Conservation (phyloP, 768 basidiomycete genomes). For the Coprinopsis marcescibilis region DNA sequence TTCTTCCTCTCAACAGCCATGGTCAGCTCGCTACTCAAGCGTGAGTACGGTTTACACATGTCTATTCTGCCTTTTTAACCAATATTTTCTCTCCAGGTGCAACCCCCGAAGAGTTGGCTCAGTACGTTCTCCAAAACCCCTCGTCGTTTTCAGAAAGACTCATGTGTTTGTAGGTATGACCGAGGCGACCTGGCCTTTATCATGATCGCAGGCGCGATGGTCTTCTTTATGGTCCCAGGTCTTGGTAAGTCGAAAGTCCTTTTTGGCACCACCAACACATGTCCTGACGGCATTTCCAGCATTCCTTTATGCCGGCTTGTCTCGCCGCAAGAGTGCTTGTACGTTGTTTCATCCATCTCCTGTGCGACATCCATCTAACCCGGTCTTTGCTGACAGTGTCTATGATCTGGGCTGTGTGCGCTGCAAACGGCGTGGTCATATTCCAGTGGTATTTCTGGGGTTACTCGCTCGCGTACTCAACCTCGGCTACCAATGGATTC, state of each 20-base stretch:
- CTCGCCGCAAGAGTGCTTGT: conserved; percentile 61
- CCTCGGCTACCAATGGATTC: conserved; percentile 65
- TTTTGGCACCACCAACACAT: conserved; percentile 1
- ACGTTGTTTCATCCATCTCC: conserved; percentile 15
- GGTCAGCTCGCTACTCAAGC: conserved; percentile 3
- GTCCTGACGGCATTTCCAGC: conserved; percentile 29
- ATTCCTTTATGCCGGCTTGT: conserved; percentile 69
- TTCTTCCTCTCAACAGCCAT: not conserved
- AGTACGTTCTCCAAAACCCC: no score
- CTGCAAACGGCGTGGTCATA: conserved; percentile 68
- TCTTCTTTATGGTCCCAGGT: conserved; percentile 74
- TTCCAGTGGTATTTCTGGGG: conserved; percentile 73
- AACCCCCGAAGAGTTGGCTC: no score
- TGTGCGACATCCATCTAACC: not conserved
- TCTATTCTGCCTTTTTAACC: no score
- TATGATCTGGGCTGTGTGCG: conserved; percentile 70
- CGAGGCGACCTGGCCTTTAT: conserved; percentile 70
- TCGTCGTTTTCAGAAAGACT: no score
- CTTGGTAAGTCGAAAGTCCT: conserved; percentile 38
- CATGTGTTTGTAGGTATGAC: conserved; percentile 61
- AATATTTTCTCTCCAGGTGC: no score
- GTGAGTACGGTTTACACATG: conserved; percentile 4
- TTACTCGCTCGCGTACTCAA: conserved; percentile 80
- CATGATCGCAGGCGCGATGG: conserved; percentile 61
- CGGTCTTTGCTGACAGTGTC: conserved; percentile 36